Conservation (phyloP, 2,329 filamentous ascomycete species). For the Chrysosporium queenslandicum region DNA sequence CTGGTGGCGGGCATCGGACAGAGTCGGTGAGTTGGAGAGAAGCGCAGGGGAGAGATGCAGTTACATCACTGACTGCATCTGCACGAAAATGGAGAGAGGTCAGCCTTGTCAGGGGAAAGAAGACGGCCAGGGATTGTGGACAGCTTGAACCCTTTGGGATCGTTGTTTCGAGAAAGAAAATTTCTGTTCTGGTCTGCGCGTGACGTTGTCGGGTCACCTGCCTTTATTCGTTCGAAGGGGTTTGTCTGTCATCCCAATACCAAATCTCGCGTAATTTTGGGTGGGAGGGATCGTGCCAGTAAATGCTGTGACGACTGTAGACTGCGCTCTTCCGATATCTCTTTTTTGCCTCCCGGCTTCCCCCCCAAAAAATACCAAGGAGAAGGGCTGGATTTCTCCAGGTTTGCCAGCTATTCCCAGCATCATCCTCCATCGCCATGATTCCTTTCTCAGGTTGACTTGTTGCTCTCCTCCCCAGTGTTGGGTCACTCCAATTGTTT, state of each 20-base stretch:
- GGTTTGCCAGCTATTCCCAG: neutral
- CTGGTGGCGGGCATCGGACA: neutral
- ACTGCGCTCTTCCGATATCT: neutral
- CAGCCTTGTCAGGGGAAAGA: neutral
- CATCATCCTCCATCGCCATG: neutral
- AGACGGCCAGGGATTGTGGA: neutral
- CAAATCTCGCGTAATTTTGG: neutral
- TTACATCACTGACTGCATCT: too few relatives aligned
- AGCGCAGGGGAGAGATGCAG: too few relatives aligned
- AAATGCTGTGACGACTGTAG: neutral
- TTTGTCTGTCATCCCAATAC: neutral
- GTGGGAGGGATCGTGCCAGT: too few relatives aligned
- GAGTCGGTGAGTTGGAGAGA: neutral
- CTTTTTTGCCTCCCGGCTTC: slow-evolving; percentile 4
- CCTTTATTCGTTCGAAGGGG: too few relatives aligned
- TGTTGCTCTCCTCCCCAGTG: neutral
- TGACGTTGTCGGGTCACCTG: too few relatives aligned
- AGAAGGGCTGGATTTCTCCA: neutral
- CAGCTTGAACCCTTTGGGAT: neutral
- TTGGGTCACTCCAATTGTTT: neutral
- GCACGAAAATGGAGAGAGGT: too few relatives aligned
- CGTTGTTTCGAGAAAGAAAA: too few relatives aligned
- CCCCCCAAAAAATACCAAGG: neutral
- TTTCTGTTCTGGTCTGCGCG: too few relatives aligned
- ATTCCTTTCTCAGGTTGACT: neutral